Evolutionary conservation across 805 yeast species (phyloP).

Genomic region (Metschnikowia lochheadii): DNA sequence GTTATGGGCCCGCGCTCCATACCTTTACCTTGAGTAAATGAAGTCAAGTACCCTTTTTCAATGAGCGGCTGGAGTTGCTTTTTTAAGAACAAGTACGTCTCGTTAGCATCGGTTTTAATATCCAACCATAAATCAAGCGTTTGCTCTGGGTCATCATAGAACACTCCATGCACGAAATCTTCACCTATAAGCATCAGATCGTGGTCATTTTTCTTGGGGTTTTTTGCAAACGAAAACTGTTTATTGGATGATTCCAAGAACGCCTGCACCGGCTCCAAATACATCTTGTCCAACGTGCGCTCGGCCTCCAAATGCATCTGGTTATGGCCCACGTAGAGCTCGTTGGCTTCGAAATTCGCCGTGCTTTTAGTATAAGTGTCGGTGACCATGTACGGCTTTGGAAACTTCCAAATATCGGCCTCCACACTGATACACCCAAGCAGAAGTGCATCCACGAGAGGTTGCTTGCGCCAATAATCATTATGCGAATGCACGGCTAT

Average conservation of each 20-base stretch:
- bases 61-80: constrained; percentile 45
- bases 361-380: constrained; percentile 27
- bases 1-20: constrained; percentile 53
- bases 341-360: constrained; percentile 14
- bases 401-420: constrained; percentile 60
- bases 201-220: background rate
- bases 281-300: constrained; percentile 46
- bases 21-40: constrained; percentile 35
- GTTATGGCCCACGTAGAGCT: constrained; percentile 63
- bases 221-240: background rate
- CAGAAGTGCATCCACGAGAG: constrained; percentile 54
- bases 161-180: constrained; percentile 24
- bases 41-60: constrained; percentile 47
- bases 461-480: constrained; percentile 60
- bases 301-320: constrained; percentile 41
- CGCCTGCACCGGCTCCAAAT: constrained; percentile 48
- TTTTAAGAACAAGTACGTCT: constrained; percentile 44
- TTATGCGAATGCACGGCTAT: constrained; percentile 62
- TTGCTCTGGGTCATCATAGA: constrained; percentile 43
- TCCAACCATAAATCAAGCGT: constrained; percentile 63
- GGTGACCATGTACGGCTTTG: constrained; percentile 26
- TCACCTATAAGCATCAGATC: background rate
- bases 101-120: constrained; percentile 51
- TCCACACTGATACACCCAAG: constrained; percentile 58
- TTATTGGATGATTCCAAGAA: constrained; percentile 50